These are phyloP conservation scores for Chaetomium tenue DNA, from an alignment of 495 filamentous ascomycete genomes.

Conservation along the genomic window DNA sequence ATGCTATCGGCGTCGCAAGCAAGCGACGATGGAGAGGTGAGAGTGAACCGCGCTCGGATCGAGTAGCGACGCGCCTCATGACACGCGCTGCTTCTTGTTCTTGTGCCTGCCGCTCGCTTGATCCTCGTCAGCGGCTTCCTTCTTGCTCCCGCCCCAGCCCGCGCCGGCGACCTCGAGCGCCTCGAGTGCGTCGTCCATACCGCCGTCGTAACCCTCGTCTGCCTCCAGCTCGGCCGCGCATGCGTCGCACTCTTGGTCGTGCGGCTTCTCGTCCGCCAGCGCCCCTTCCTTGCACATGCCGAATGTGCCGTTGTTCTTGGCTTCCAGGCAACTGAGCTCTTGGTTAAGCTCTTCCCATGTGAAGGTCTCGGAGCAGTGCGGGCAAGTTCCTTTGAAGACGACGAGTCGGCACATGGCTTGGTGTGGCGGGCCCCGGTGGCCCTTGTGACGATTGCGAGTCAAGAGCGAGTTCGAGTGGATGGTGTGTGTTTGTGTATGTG, in stretches of 20 bases:
- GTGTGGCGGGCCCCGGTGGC: neutral
- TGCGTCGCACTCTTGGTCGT: constrained; percentile 41
- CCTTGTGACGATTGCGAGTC: neutral
- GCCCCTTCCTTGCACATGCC: constrained; percentile 35
- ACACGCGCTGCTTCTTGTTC: constrained; percentile 28
- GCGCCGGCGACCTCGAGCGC: constrained; percentile 10
- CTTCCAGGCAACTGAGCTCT: constrained; percentile 40
- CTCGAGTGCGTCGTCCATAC: constrained; percentile 27
- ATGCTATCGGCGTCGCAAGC: neutral
- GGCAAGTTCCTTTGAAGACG: constrained; percentile 37
- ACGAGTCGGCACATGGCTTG: constrained; percentile 38
- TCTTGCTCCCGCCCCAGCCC: neutral
- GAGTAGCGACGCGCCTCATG: constrained; percentile 15
- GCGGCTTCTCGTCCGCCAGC: constrained; percentile 32
- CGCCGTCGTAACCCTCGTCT: constrained; percentile 37
- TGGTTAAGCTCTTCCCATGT: constrained; percentile 37
- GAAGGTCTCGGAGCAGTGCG: constrained; percentile 30
- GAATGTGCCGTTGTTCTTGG: constrained; percentile 39
- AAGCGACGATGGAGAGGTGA: neutral
- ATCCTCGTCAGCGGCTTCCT: constrained; percentile 18
- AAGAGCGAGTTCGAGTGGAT: neutral
- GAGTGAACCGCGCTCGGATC: neutral
- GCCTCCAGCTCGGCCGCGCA: constrained; percentile 32
- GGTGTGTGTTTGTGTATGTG: neutral
- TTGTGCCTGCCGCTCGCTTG: constrained; percentile 25